Base-by-base conservation (phyloP, 208 protist species). In the Porcisia hertigi region DNA sequence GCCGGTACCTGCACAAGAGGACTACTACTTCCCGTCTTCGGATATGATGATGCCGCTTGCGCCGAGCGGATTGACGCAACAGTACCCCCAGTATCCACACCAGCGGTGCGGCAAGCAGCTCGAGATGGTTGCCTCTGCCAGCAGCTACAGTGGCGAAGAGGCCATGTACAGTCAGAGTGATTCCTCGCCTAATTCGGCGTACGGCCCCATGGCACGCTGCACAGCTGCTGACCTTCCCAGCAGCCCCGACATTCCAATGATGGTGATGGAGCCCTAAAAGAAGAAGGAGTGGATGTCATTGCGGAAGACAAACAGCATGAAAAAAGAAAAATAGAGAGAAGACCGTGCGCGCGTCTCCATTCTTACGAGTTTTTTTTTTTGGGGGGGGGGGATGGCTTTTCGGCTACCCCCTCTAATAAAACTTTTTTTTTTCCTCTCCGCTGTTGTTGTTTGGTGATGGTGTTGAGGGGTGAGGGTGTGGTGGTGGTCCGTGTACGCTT, bases 11-110 rank as follows among this genome's bases (percentile, higher is more conserved):
- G 64, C 75, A 25, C 55, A 72, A 64, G 53, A 82, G 47, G 69
- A 80, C 54, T 81, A 83, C 78, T 86, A 83, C 77, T 86, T 86
- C 82, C 82, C 82, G 9, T 77, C 75, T 49, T 75, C 73, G 5
- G 82, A 83, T 34, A 83, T 83, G 79, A 67, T 78, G 64, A 64
- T 70, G 34, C 77, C 77, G 47, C 77, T 81, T 23, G 77, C 76
- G 55, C 77, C 77, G 20, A 81, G 70, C 77, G 65, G 36, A 1
- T 64, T 73, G 45, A 75, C 71, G 36, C 77, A 76, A 71, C 62
- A 55, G 36, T 45, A 25, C 11, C 3, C 23, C 0, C 71, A 65
- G 53, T 67, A 69, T 53, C 41, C 64, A 41, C 66, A 75, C 59
- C 45, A 57, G 20, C 34, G 65, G n/a, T 71, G 59, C 62, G 34